Evolutionary conservation across 139 green algal genomes (phyloP).

Genomic region (Picochlorum sp.): DNA sequence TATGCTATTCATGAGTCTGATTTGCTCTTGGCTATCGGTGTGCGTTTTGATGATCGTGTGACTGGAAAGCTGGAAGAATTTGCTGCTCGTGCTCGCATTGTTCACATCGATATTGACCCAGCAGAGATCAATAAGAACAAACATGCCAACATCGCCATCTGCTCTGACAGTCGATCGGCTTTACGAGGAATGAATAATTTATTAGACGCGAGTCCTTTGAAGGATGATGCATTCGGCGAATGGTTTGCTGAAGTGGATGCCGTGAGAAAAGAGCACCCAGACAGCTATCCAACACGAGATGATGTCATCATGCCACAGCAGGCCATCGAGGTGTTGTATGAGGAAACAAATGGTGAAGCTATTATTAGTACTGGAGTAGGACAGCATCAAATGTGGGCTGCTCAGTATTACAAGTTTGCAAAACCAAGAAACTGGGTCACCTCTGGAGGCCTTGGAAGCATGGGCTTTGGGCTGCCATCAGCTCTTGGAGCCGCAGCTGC

Average conservation of each 20-base stretch:
- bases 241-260: constrained; percentile 62
- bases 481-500: constrained; percentile 86
- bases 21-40: constrained; percentile 91
- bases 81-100: constrained; percentile 77
- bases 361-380: constrained; percentile 97
- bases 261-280: constrained; percentile 70
- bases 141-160: constrained; percentile 76
- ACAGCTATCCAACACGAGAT: constrained; percentile 70
- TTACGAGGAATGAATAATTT: constrained; percentile 51
- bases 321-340: constrained; percentile 84
- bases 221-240: constrained; percentile 13
- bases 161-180: constrained; percentile 65
- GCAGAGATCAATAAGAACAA: constrained; percentile 99
- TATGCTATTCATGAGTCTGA: constrained; percentile 91
- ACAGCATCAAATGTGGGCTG: constrained; percentile 99
- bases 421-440: constrained; percentile 74
- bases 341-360: constrained; percentile 90
- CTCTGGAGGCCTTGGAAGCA: constrained; percentile 87
- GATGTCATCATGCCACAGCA: constrained; percentile 94
- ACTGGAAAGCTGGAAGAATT: constrained; percentile 96
- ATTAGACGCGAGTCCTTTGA: constrained; percentile 27
- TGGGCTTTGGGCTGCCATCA: constrained; percentile 96
- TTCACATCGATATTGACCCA: constrained; percentile 98
- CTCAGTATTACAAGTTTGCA: constrained; percentile 86
- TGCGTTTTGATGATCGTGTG: constrained; percentile 99